Evolutionary conservation across 805 yeast genomes (phyloP), one percentile per base, ranked within the genome.

Genomic region (Nakazawaea ambrosiae): DNA sequence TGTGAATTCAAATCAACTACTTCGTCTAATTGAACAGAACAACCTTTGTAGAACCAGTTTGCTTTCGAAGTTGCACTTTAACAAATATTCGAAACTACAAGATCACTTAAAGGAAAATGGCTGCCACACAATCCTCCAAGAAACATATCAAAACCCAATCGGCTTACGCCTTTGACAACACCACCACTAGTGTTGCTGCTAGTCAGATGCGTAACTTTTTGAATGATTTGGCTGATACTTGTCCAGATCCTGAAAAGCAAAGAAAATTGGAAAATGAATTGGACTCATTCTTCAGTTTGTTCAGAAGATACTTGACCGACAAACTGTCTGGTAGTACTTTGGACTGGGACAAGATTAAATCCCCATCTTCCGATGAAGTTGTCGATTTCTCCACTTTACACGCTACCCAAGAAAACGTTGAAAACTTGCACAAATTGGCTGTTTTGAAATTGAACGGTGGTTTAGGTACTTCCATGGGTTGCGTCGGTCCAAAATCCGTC

Each of bases 401-500:
- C 4, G 47, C 47, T 7, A 44, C 57, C 18, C 53, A 61, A 11
- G 68, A 65, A 33, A 60, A 59, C 31, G 47, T 60, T 31, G 61
- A 64, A 43, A 70, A 76, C 59, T 70, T 92, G 53, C 63, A 78
- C 49, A 89, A 89, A 62, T 74, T 92, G 58, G 97, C 97, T 7
- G 98, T 92, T 29, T 73, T 92, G 62, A 92, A 92, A 68, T 75
- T 92, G 60, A 92, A 92, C 59, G 98, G 98, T 70, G 98, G 98
- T 30, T 73, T 92, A 50, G 98, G 98, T 57, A 92, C 98, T 16
- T 90, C 97, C 8, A 92, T 92, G 98, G 98, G 98, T 41, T 92
- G 98, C 68, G 97, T 92, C 45, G 98, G 98, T 42, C 98, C 98
- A 47, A 89, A 89, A 65, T 85, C 96, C 20, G 95, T 92, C 48